Base-by-base conservation (phyloP, 1,284 basidiomycete genomes). In the Apiotrichum mycotoxinovorans region DNA sequence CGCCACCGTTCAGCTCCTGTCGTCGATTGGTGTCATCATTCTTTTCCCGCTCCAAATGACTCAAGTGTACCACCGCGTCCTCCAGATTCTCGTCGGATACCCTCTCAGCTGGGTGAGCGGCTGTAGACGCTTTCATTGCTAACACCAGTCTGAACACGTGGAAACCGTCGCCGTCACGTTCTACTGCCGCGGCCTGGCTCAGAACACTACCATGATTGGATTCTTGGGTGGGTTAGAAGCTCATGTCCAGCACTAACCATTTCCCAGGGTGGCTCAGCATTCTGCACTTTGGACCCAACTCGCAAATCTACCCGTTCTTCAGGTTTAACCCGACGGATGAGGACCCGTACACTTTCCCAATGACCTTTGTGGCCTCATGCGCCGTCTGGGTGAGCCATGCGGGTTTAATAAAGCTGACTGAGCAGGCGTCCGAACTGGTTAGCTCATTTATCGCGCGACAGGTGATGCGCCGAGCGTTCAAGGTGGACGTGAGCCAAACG, bases 1-100 rank as follows among this genome's bases (percentile, higher is more conserved):
- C 66, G 78, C 79, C 26, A 77, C 80, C 27, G 78, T 83, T 50
- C 82, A 83, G 61, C 72, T 81, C 9, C 69, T 82, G 0, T 81
- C 80, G 11, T 82, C 81, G 7, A 72, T 80, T 51, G 80, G 77
- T 62, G 78, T 82, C 30, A 76, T 82, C 60, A 69, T 81, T 41
- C 74, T 80, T 65, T 82, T 82, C 61, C 82, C 82, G 0, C 57
- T 83, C n/a, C 79, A 79, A 51, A 82, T 83, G 79, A 81, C 80
- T 2, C 57, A 63, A 9, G 54, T 74, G 1, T 81, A 73, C 63
- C 76, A 81, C 58, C 70, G 76, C 1, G 41, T 75, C 3, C 66
- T 81, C 22, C 75, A 79, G 56, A 70, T 78, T 44, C 65, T 80
- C 27, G 66, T 79, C 18, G 80, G 80, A 0, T 77, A 79, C 40